Base-by-base conservation (phyloP, 129 eudicot genomes). In the Flaveria sonorensis region DNA sequence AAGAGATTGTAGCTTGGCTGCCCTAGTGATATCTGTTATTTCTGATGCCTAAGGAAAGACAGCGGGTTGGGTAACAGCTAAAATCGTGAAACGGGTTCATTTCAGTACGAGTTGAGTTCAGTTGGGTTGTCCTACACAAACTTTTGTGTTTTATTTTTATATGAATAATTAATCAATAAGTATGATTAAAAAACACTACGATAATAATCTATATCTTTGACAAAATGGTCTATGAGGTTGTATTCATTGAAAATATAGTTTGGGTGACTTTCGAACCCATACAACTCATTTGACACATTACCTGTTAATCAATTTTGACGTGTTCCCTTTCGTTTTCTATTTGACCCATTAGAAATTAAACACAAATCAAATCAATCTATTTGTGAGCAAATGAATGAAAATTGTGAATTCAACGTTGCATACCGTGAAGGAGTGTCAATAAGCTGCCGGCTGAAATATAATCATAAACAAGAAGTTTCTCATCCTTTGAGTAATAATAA, bases 401-500 rank as follows among this genome's bases (percentile, higher is more conserved):
- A 23, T 14, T 12, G 57, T n/a, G 2, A 2, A 14, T 66, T 66
- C 7, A 4, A 16, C 10, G 7, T 59, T 20, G 67, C 78, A 42
- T 87, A 91, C 97, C 97, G 67, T 91, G 97, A 83, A 91, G 76
- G 48, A 88, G 87, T 13, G 85, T 79, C 47, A 91, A 86, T 75
- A 91, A 85, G 90, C 92, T 91, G 74, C 97, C 92, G 10, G 74
- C 88, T 4, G 93, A 68, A 82, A 88, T 59, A 68, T 88, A 88
- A 77, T 88, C 97, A 62, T 81, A 86, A 23, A 88, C 97, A 14
- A 91, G 88, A 51, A 91, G 94, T 78, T 91, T 91, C 78, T 92
- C 97, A 70, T 92, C 97, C 73, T 87, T 92, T 24, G 92, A 85
- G 78, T 89, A 92, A 71, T 91, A 91, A 85, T 91, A 91, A 62